Base-by-base conservation (phyloP, 2,329 filamentous ascomycete genomes). In the Penicillium sp. region DNA sequence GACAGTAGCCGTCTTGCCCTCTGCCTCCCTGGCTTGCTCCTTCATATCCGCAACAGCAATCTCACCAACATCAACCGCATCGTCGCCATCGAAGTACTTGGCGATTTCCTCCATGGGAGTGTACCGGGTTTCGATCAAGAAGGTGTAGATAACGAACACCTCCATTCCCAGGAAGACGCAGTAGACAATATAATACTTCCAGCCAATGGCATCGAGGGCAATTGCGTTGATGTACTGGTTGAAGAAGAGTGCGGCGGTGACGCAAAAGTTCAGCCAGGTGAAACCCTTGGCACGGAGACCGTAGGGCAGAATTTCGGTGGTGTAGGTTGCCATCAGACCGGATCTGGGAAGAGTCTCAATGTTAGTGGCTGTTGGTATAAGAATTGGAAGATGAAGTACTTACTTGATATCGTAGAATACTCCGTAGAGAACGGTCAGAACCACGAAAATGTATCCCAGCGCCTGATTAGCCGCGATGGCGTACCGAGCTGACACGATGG, bases 281-380 rank as follows among this genome's bases (percentile, higher is more conserved):
- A 81, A 70, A 51, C 80, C 80, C 72, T 81, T 81, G 60, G 79
- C 78, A 63, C 81, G 79, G 58, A 82, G 76, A 64, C 75, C 75
- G 75, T 78, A 82, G 7, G 45, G 45, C 9, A 49, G 45, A 49
- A 49, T 49, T 30, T 49, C 45, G 4, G 45, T 49, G 24, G 24
- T 49, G 24, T 49, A 49, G 15, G 45, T 49, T 49, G 45, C 45
- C 24, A 49, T 49, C 24, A 49, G 45, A 13, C 45, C 45, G 9
- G 45, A 49, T 28, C 45, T 49, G 15, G 3, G 15, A 49, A 3
- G 45, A n/a, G 4, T 5, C 22, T 28, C 24, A 26, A 10, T 28
- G 45, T 49, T 33, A 33, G 30, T 4, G 10, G 9, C 10, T 10
- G 30, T 33, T 12, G 9, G 12, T 12, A 12, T 12, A 10, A 6